A percentile compares a stretch with the other conserved stretches of the same genome.
Conservation (phyloP, 441 rosid species). For the Corymbia calophylla region DNA sequence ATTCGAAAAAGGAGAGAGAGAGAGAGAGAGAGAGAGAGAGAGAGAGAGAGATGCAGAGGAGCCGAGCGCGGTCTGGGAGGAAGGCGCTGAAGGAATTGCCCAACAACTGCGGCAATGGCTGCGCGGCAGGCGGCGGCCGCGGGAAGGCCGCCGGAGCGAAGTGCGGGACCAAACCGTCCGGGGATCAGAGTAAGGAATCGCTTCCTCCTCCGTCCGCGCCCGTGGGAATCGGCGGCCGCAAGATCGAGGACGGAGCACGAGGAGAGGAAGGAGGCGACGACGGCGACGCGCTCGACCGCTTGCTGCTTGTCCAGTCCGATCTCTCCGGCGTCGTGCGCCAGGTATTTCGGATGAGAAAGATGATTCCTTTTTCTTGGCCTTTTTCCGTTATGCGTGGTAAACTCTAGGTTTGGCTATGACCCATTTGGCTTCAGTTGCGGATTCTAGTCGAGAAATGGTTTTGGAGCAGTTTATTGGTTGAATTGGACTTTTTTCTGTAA, state of each 20-base stretch:
- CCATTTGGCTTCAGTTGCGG: neutral
- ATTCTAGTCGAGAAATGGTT: neutral
- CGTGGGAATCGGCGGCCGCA: neutral
- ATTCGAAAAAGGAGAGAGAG: neutral
- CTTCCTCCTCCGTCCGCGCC: slow-evolving; percentile 6
- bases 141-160: neutral
- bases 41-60: slow-evolving; percentile 12
- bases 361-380: neutral
- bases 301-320: slow-evolving; percentile 67
- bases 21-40: neutral
- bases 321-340: slow-evolving; percentile 43
- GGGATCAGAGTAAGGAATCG: slow-evolving; percentile 6
- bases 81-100: slow-evolving; percentile 26
- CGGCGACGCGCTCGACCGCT: slow-evolving; percentile 38
- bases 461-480: neutral
- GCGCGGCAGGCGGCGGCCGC: neutral
- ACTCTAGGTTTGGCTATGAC: neutral
- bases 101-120: slow-evolving; percentile 5
- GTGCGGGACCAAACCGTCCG: slow-evolving; percentile 12
- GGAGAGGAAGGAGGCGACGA: slow-evolving; percentile 10
- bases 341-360: slow-evolving; percentile 19
- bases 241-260: neutral
- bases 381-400: neutral
- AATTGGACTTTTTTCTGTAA: neutral
- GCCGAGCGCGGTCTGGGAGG: slow-evolving; percentile 21